Base-by-base conservation (phyloP, 345 rosid species). In the Citrus inodora region DNA sequence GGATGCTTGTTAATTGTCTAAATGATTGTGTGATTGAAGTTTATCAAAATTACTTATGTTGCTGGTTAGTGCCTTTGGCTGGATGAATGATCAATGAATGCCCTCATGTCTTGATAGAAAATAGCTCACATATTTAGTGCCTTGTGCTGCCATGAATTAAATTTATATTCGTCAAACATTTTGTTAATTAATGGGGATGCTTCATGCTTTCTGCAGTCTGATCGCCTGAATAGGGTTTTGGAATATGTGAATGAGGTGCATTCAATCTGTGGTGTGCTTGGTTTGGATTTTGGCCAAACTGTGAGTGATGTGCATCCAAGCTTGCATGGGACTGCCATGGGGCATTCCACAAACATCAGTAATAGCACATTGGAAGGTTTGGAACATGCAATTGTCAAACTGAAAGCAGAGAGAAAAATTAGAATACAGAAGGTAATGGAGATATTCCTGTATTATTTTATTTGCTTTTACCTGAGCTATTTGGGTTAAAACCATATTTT, bases 231-330 rank as follows among this genome's bases (percentile, higher is more conserved):
- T 73, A 92, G 92, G 84, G 98, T 92, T 70, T 90, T 94, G 85
- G 87, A 86, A 24, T 84, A 81, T 79, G 88, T 94, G 60, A 94
- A 96, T 35, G 97, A 94, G 85, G 98, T 89, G 40, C 99, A 96
- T 80, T 78, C 89, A 38, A 89, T 94, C 0, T 94, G 97, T 76
- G 92, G 97, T 73, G 93, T 96, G 79, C 91, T 96, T 27, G 97
- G 95, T 61, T 77, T 92, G 81, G 97, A 96, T 81, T 96, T 96
- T 82, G 85, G 90, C 51, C 91, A 88, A 83, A 88, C 90, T 2
- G 95, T 96, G 70, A 86, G 93, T 7, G 95, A 90, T 42, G 97
- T 96, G 82, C 95, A 96, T 85, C 99, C 99, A 22, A 96, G 98
- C 80, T 90, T 96, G 83, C 88, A 89, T 40, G 88, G 92, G 58